phyloP scores from a whole-genome alignment of 805 yeast genomes.

The Yarrowia sp. region DNA sequence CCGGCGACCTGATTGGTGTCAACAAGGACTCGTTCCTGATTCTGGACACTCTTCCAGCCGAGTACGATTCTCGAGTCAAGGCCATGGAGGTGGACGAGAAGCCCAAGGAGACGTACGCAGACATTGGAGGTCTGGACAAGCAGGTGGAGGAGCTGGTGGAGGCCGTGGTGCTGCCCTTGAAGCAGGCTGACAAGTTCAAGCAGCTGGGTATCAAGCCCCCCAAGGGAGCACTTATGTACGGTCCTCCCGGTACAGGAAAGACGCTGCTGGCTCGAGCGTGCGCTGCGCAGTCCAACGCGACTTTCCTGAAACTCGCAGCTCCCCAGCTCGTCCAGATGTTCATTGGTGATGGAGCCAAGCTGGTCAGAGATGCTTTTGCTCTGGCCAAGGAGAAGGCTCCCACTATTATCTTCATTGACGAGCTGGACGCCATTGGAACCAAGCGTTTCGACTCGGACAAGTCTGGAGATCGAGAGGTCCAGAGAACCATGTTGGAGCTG shows the following conservation, averaged over 20 bases:
- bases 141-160: conserved; percentile 98
- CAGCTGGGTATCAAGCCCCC: conserved; percentile 95
- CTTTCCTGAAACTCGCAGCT: conserved; percentile 93
- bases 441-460: conserved; percentile 96
- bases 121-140: conserved; percentile 97
- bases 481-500: conserved; percentile 97
- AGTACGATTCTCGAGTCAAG: conserved; percentile 95
- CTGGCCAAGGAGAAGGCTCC: conserved; percentile 98
- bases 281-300: conserved; percentile 98
- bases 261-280: conserved; percentile 96
- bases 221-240: conserved; percentile 97
- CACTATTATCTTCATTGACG: conserved; percentile 95
- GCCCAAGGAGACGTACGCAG: conserved; percentile 95
- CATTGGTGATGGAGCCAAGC: conserved; percentile 97
- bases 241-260: conserved; percentile 99
- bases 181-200: conserved; percentile 94
- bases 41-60: conserved; percentile 92
- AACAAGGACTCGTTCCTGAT: conserved; percentile 94
- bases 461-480: conserved; percentile 97
- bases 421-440: conserved; percentile 97
- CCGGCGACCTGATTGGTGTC: conserved; percentile 97
- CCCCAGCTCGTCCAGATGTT: conserved; percentile 98
- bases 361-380: conserved; percentile 96
- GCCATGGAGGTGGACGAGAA: conserved; percentile 99
- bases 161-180: conserved; percentile 98